Base-by-base conservation (phyloP, 1,284 basidiomycete genomes). In the Heterobasidion occidentale region DNA sequence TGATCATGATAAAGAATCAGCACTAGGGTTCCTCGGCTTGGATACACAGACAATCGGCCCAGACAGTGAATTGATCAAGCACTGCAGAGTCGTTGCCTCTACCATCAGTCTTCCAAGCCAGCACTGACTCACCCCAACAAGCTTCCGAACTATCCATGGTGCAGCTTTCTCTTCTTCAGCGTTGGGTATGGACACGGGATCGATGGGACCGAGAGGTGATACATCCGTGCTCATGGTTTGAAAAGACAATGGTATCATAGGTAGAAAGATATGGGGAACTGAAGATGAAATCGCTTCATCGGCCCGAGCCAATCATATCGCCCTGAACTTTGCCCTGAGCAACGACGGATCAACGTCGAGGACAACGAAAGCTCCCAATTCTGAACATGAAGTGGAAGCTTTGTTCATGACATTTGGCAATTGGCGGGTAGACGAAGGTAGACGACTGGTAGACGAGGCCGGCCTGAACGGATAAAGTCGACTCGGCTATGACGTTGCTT, bases 121-220 rank as follows among this genome's bases (percentile, higher is more conserved):
- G 5, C 6, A 27, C 6, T 50, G 59, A 55, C 79, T 65, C 66
- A 84, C 82, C 59, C 81, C 81, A 19, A 81, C 80, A 6, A 86
- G 74, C 67, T 83, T 85, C 55, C 83, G 71, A 36, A 86, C 72
- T 52, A 84, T 79, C 83, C 83, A 86, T 61, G 81, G 79, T 20
- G 80, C 79, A 11, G 73, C 66, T 59, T 80, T 80, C 65, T 85
- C 80, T 54, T 73, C 72, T 67, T 84, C 83, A 11, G 64, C 67
- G 38, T 67, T 65, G 7, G 68, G 64, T 15, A 81, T 60, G 15
- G 78, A 80, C 20, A 73, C 65, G 7, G 81, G 79, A 68, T 83
- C 78, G 53, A 84, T 74, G 5, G 81, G 80, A 5, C 77, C 79
- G 36, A 84, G 71, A 2, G 77, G 69, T 52, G 78, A 80, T 11